Evolutionary conservation across 345 rosid genomes (phyloP).

Genomic region (Erucastrum elatum): DNA sequence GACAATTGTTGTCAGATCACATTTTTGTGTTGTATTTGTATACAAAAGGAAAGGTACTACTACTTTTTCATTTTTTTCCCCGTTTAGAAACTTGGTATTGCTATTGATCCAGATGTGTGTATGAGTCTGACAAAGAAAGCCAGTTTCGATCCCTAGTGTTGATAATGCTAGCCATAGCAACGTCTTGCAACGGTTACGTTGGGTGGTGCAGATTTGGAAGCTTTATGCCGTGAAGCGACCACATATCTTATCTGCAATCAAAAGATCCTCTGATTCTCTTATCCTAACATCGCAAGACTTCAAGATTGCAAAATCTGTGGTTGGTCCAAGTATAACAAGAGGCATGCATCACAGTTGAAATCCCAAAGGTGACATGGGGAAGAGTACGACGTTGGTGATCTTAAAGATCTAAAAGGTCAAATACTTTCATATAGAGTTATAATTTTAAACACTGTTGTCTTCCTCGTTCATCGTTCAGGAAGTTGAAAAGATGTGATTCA

Average conservation of each 20-base stretch:
- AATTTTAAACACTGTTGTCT: background rate
- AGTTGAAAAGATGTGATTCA: slow-evolving; percentile 12
- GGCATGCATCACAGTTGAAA: slow-evolving; percentile 73
- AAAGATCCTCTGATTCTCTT: slow-evolving; percentile 49
- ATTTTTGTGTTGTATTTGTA: slow-evolving; percentile 3
- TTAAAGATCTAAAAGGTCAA: slow-evolving; percentile 55
- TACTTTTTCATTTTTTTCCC: background rate
- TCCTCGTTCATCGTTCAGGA: slow-evolving; percentile 44
- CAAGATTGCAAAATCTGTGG: slow-evolving; percentile 65
- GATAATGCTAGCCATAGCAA: slow-evolving; percentile 66
- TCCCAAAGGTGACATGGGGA: slow-evolving; percentile 90
- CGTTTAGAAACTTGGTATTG: background rate
- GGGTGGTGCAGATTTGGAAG: slow-evolving; percentile 89
- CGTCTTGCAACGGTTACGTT: slow-evolving; percentile 85
- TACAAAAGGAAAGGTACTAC: background rate
- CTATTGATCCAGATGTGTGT: background rate
- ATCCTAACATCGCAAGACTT: slow-evolving; percentile 62
- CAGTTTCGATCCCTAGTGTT: slow-evolving; percentile 49
- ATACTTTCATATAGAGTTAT: slow-evolving; percentile 2
- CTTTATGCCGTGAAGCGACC: slow-evolving; percentile 80
- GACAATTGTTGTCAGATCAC: background rate
- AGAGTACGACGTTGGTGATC: slow-evolving; percentile 91
- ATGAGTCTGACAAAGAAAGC: slow-evolving; percentile 49
- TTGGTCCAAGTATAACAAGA: slow-evolving; percentile 89
- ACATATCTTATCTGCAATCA: slow-evolving; percentile 46